Base-by-base conservation (phyloP, 176 grass and related monocot genomes). In the Eleusine indica region DNA sequence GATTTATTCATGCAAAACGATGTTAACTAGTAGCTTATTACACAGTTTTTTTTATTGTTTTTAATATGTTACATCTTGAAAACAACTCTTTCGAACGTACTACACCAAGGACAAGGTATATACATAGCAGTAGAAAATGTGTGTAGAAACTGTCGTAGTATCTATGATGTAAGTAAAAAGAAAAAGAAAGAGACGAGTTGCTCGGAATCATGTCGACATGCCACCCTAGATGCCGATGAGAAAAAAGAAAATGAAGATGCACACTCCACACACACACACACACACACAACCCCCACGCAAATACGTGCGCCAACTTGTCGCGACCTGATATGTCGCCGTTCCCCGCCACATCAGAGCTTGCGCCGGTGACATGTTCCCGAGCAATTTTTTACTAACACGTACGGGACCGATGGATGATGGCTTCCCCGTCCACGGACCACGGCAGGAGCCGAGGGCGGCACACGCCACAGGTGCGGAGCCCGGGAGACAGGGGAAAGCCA, bases 151-250 rank as follows among this genome's bases (percentile, higher is more conserved):
- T 17, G 47, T 57, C 22, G 58, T n/a, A 1, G 53, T 58, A 58
- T n/a, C 19, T 19, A 58, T 58, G 17, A 56, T 25, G 11, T 30
- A 30, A 12, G 25, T 14, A 64, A 64, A 64, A 64, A 44, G 3
- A 44, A 30, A 7, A 28, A 71, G 11, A 10, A 28, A 29, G n/a
- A 7, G 70, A 28, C 0, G 43, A 15, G 13, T 64, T 49, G 70
- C 12, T 18, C 4, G 47, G 48, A 74, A 74, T 74, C 71, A 82
- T 25, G 18, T 73, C 12, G 29, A 82, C 80, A 51, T 82, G 18
- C 12, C 17, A 11, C n/a, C 7, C 70, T 74, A 51, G 54, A 63
- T 82, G 17, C n/a, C 61, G 18, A 1, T 1, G 1, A 51, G 30
- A 5, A 63, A 32, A 53, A 10, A 22, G 3, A 68, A 28, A 29